These are phyloP conservation scores for Neurospora pannonica DNA, from an alignment of 495 filamentous ascomycete species.

Conservation along the genomic window DNA sequence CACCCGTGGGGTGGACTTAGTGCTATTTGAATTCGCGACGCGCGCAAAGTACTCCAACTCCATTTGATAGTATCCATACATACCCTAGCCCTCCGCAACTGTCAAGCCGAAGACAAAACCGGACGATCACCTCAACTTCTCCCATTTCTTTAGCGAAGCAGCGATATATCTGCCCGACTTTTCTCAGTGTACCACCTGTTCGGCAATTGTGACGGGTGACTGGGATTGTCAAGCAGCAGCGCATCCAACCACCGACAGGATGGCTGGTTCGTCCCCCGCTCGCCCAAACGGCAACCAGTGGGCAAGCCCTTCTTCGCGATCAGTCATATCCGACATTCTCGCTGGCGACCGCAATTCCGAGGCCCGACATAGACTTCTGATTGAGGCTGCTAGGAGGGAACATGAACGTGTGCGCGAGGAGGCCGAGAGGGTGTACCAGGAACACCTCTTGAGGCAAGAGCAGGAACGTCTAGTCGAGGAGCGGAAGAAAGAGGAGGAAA, in stretches of 20 bases:
- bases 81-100: neutral
- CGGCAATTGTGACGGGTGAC: neutral
- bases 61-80: neutral
- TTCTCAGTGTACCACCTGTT: neutral
- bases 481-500: constrained; percentile 41
- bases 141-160: neutral
- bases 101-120: neutral
- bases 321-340: constrained; percentile 27
- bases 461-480: constrained; percentile 37
- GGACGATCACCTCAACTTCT: neutral
- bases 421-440: constrained; percentile 42
- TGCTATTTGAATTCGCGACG: neutral
- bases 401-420: constrained; percentile 56
- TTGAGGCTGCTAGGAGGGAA: constrained; percentile 50
- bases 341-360: constrained; percentile 33
- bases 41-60: neutral
- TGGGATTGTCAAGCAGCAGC: neutral
- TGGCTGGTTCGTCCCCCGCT: constrained; percentile 31
- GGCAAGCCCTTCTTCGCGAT: constrained; percentile 23
- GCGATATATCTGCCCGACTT: neutral
- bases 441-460: constrained; percentile 37
- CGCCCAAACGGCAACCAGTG: constrained; percentile 24
- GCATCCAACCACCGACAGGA: constrained; percentile 8
- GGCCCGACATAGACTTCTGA: constrained; percentile 46
- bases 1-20: neutral